Evolutionary conservation across 164 flowering plant species (phyloP), one percentile per base, ranked within the genome.

Genomic region (Vitis rupestris): DNA sequence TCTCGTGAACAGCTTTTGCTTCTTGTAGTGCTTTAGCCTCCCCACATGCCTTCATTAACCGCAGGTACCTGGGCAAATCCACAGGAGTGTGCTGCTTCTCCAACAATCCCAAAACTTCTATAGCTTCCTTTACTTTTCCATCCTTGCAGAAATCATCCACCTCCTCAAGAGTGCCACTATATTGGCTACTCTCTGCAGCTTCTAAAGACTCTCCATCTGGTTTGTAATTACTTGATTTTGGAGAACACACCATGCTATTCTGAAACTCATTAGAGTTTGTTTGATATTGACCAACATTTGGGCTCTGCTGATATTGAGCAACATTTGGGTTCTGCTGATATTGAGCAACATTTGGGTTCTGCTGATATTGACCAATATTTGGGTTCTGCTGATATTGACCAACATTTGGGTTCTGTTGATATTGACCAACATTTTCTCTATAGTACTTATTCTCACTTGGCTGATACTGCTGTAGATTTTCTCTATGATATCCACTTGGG

Each of bases 41-140:
- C 7, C 90, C 95, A 74, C 95, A 91, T 2, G 61, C 79, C n/a
- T 79, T 65, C 69, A 91, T 78, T 71, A 93, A 72, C 55, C 48
- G 71, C 59, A 83, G 48, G 76, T 81, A 84, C 12, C 77, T 75
- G 0, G 78, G 73, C 63, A 86, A 62, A 70, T 87, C 97, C 17
- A 93, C 77, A 10, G 31, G 9, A 56, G 78, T 66, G 14, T 70
- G 54, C 68, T 77, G 79, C 66, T 80, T 75, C 64, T 80, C 84
- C 6, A 93, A 61, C 66, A 79, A 64, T 15, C 50, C 75, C 78
- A 93, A 69, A 64, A 85, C 78, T 57, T 85, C 83, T 37, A 93
- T 76, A 30, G 91, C 95, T 75, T 87, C 89, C 75, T 88, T 80
- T 59, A 85, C 64, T 64, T 87, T 87, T 27, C 89, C 84, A 23